Percentiles rank a stretch among this genome's conserved stretches.
phyloP scores from a whole-genome alignment of 352 stramenopile genomes.

The Blastocystis sp. region DNA sequence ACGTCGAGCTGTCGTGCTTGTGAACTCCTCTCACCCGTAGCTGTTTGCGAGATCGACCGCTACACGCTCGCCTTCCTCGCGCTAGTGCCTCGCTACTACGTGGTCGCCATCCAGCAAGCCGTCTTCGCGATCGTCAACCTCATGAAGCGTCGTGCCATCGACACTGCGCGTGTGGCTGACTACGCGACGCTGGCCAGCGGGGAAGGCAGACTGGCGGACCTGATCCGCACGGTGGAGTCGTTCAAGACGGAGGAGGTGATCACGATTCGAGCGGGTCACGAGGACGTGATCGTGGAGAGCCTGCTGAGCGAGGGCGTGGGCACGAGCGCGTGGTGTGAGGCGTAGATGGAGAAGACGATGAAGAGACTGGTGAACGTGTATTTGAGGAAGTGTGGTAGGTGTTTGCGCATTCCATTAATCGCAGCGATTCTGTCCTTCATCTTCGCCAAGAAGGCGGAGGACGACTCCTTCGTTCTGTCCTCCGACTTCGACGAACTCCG shows the following conservation, averaged over 20 bases:
- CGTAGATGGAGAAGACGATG: neutral
- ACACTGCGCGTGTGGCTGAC: neutral
- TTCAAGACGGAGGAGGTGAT: neutral
- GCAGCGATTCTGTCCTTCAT: conserved; percentile 45
- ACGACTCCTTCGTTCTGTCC: conserved; percentile 27
- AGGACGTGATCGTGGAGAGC: neutral
- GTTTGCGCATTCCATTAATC: neutral
- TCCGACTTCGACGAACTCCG: conserved; percentile 11
- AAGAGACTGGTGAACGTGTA: conserved; percentile 15
- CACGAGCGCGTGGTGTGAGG: neutral
- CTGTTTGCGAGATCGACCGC: neutral
- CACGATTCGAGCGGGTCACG: neutral
- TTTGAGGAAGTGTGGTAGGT: conserved; percentile 50
- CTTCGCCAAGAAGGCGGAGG: neutral
- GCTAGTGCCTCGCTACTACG: conserved; percentile 5
- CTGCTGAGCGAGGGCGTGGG: neutral
- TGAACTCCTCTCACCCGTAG: neutral
- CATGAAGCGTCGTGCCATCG: neutral
- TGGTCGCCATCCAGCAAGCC: conserved; percentile 17
- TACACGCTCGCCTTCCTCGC: conserved; percentile 1
- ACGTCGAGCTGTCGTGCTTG: neutral
- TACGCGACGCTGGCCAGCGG: neutral
- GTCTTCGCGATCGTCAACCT: conserved; percentile 7
- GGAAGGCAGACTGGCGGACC: neutral
- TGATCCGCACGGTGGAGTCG: neutral